A percentile compares a stretch with the other conserved stretches of the same genome.
Evolutionary conservation across 2,329 filamentous ascomycete species (phyloP).

Genomic region (Arthrobotrys pseudoclavata): DNA sequence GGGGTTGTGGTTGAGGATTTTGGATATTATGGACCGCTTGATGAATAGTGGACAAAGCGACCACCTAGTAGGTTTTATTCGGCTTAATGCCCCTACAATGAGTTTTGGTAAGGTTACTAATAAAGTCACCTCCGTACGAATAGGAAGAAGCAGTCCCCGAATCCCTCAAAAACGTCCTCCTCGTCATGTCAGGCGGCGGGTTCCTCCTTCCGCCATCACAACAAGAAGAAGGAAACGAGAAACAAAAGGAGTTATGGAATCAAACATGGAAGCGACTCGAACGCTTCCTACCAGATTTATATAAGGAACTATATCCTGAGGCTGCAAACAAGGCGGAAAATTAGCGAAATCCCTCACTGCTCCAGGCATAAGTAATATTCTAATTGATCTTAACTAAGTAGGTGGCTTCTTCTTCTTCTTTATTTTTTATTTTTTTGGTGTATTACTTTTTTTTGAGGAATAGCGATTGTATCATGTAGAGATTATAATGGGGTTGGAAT

Average conservation of each 20-base stretch:
- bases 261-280: slow-evolving; percentile 64
- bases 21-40: slow-evolving; percentile 93
- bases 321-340: slow-evolving; percentile 9
- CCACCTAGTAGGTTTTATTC: slow-evolving; percentile 76
- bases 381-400: background rate
- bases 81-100: background rate
- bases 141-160: slow-evolving; percentile 96
- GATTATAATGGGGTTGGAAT: slow-evolving; percentile 29
- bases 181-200: slow-evolving; percentile 93
- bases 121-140: slow-evolving; percentile 46
- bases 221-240: slow-evolving; percentile 68
- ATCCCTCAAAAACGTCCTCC: slow-evolving; percentile 92
- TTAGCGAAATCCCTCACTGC: slow-evolving; percentile 8
- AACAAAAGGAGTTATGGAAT: slow-evolving; percentile 63
- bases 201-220: slow-evolving; percentile 80
- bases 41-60: slow-evolving; percentile 96
- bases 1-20: slow-evolving; percentile 90
- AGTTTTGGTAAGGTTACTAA: background rate
- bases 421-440: background rate
- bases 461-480: slow-evolving; percentile 28
- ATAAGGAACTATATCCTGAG: slow-evolving; percentile 57
- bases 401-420: background rate
- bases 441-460: background rate
- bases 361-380: slow-evolving; percentile 11
- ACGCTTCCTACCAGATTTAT: slow-evolving; percentile 63